Percentiles rank a stretch among this genome's conserved stretches.
Conservation (phyloP, 2,329 filamentous ascomycete genomes). For the Fusarium newnesense region DNA sequence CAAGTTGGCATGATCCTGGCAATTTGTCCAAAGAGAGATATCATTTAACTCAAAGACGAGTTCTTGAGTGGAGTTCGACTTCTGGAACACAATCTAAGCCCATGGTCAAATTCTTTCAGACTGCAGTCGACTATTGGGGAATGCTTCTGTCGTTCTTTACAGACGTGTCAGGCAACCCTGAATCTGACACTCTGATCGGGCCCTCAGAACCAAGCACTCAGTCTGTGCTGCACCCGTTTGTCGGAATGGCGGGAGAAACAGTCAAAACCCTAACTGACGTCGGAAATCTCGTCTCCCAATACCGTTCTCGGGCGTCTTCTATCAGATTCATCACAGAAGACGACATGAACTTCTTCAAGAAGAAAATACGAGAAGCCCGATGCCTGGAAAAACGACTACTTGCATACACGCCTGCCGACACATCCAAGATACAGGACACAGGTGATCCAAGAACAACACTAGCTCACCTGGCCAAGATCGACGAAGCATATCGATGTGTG, state of each 20-base stretch:
- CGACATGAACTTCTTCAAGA: not conserved
- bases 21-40: not conserved
- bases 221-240: not conserved
- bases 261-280: not conserved
- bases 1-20: not conserved
- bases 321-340: not conserved
- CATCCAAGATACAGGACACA: not conserved
- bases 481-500: not conserved
- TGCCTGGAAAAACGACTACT: not conserved
- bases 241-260: not conserved
- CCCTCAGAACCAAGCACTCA: not conserved
- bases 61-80: not conserved
- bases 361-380: not conserved
- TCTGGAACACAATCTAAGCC: not conserved
- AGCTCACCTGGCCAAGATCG: not conserved
- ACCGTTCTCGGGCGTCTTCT: not conserved
- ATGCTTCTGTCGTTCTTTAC: not conserved
- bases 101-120: not conserved
- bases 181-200: not conserved
- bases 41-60: not conserved
- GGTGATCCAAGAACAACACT: not conserved
- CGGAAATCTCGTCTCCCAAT: not conserved
- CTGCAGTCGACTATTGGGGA: not conserved
- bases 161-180: not conserved
- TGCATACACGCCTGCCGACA: not conserved